Conservation (phyloP, 768 basidiomycete species). For the Gymnopilus junonius region DNA sequence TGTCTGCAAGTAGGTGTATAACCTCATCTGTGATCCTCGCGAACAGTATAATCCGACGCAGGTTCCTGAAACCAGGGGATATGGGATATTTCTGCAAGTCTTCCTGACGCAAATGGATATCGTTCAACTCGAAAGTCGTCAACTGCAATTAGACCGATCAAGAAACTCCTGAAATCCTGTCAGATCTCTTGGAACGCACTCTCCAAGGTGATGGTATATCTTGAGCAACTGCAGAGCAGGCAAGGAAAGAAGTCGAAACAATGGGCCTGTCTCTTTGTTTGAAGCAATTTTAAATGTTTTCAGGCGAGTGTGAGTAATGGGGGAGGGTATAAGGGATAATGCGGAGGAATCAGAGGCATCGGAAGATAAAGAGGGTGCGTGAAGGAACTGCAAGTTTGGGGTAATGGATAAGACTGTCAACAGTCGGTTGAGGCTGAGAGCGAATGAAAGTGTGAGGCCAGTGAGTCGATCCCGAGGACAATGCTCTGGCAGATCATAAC, state of each 20-base stretch:
- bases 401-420: background rate
- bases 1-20: background rate
- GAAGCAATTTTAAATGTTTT: background rate
- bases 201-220: background rate
- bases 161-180: background rate
- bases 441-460: background rate
- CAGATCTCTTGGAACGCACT: background rate
- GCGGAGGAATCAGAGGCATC: background rate
- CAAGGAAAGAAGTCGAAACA: background rate
- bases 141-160: background rate
- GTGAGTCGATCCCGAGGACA: background rate
- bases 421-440: background rate
- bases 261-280: background rate
- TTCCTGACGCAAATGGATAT: background rate
- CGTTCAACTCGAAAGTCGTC: background rate
- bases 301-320: background rate
- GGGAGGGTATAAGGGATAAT: background rate
- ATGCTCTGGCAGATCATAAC: background rate
- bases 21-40: background rate
- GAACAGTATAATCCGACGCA: background rate
- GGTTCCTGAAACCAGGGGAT: background rate
- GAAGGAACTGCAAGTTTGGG: background rate
- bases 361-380: background rate
- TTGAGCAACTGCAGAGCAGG: background rate
- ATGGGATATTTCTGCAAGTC: background rate